A percentile compares a stretch with the other conserved stretches of the same genome.
Conservation (phyloP, 257 asterid genomes). For the Solanum dulcamara region DNA sequence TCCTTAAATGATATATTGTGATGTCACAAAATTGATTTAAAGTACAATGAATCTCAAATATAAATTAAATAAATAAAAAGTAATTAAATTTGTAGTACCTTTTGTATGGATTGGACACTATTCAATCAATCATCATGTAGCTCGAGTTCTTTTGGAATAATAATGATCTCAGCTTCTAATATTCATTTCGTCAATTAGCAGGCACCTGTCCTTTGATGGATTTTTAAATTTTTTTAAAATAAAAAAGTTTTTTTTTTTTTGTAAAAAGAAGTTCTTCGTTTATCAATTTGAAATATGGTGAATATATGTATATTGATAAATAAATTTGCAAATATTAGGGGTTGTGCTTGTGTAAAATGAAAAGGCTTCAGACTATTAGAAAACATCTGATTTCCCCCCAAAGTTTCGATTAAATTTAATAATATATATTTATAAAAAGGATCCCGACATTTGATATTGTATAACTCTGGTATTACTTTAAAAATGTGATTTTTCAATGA, state of each 20-base stretch:
- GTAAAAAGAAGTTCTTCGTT: neutral
- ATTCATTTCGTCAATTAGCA: neutral
- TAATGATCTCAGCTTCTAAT: neutral
- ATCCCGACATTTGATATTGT: neutral
- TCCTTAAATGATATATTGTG: neutral
- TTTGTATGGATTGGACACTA: neutral
- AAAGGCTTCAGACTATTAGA: neutral
- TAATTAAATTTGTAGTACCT: neutral
- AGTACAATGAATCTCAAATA: neutral
- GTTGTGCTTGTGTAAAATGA: neutral
- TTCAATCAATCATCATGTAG: neutral
- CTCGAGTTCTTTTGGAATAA: neutral
- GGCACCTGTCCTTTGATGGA: neutral
- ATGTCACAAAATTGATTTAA: neutral
- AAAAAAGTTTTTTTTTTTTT: accelerated
- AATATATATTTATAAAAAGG: neutral
- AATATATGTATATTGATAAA: neutral
- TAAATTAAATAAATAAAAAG: neutral
- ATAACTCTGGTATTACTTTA: neutral
- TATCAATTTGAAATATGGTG: neutral
- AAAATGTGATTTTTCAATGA: neutral
- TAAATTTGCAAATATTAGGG: neutral
- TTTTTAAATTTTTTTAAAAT: neutral
- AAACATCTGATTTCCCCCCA: neutral
- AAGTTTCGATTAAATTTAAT: neutral